phyloP scores from a whole-genome alignment of 1,284 basidiomycete genomes.

The Austroboletus niveus region DNA sequence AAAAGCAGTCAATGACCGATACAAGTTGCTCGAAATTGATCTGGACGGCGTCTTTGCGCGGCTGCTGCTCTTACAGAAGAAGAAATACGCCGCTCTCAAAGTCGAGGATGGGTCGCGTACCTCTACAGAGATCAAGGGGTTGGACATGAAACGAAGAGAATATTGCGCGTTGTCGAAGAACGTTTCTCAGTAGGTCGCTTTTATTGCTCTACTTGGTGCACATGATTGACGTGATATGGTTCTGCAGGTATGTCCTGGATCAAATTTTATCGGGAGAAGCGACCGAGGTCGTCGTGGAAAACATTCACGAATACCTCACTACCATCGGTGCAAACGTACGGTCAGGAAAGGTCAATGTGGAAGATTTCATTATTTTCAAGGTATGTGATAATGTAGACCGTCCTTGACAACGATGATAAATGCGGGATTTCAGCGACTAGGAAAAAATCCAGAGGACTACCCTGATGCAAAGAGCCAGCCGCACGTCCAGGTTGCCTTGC shows the following conservation, averaged over 20 bases:
- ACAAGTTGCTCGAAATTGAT: conserved; percentile 95
- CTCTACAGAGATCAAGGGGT: conserved; percentile 89
- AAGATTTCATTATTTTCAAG: conserved; percentile 95
- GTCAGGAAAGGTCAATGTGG: conserved; percentile 74
- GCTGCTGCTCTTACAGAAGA: conserved; percentile 94
- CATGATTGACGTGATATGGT: background rate
- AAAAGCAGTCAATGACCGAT: conserved; percentile 93
- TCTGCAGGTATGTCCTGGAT: conserved; percentile 76
- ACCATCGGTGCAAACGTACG: conserved; percentile 77
- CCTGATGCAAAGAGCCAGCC: conserved; percentile 94
- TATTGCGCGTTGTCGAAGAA: conserved; percentile 92
- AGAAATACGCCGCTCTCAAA: conserved; percentile 98
- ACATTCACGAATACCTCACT: conserved; percentile 90
- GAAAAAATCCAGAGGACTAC: conserved; percentile 95
- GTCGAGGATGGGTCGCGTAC: conserved; percentile 78
- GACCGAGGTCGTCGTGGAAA: conserved; percentile 86
- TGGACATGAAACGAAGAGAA: conserved; percentile 99
- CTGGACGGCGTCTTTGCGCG: conserved; percentile 94
- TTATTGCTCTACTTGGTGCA: background rate
- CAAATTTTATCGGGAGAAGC: conserved; percentile 91
- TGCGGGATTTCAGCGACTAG: conserved; percentile 64
- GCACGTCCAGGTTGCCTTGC: conserved; percentile 94
- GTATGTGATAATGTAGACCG: conserved; percentile 38
- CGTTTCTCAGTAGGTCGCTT: conserved; percentile 75
- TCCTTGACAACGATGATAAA: background rate